These are phyloP conservation scores for Mallotus repandus DNA, from an alignment of 441 rosid species.

Conservation along the genomic window DNA sequence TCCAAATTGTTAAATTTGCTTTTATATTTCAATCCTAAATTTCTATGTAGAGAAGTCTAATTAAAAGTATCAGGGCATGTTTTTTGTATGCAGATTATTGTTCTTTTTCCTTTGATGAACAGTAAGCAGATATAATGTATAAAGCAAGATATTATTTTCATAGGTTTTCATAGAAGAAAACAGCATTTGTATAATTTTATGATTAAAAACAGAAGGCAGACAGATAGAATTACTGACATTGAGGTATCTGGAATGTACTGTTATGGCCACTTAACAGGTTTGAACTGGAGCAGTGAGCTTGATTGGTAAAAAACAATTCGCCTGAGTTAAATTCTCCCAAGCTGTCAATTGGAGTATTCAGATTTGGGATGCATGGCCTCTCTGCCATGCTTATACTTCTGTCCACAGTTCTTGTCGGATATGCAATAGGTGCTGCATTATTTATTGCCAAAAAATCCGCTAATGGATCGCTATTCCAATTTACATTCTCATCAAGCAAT, in stretches of 20 bases:
- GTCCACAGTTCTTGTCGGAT: conserved; percentile 24
- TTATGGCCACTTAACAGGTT: conserved; percentile 25
- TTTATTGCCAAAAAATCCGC: conserved; percentile 30
- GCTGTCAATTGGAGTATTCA: conserved; percentile 32
- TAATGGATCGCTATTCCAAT: conserved; percentile 27
- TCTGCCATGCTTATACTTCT: conserved; percentile 24
- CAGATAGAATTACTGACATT: conserved; percentile 38
- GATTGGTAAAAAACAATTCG: conserved; percentile 24
- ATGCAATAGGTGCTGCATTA: conserved; percentile 30
- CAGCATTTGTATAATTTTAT: not conserved
- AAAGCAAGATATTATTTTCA: conserved; percentile 7
- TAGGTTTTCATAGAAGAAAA: not conserved
- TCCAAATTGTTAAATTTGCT: no score
- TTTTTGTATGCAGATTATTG: not conserved
- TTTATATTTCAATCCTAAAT: no score
- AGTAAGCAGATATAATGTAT: conserved; percentile 3
- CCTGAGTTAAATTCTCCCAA: conserved; percentile 25
- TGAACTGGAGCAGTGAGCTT: conserved; percentile 33
- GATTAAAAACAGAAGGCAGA: not conserved
- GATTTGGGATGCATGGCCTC: conserved; percentile 29
- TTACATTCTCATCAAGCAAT: conserved; percentile 22
- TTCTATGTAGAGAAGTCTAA: no score
- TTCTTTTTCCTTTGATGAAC: not conserved
- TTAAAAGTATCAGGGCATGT: not conserved
- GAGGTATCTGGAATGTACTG: conserved; percentile 32